Percentiles rank a stretch among this genome's conserved stretches.
Evolutionary conservation across 139 green algal genomes (phyloP).

Genomic region (Tetradesmus obliquus): DNA sequence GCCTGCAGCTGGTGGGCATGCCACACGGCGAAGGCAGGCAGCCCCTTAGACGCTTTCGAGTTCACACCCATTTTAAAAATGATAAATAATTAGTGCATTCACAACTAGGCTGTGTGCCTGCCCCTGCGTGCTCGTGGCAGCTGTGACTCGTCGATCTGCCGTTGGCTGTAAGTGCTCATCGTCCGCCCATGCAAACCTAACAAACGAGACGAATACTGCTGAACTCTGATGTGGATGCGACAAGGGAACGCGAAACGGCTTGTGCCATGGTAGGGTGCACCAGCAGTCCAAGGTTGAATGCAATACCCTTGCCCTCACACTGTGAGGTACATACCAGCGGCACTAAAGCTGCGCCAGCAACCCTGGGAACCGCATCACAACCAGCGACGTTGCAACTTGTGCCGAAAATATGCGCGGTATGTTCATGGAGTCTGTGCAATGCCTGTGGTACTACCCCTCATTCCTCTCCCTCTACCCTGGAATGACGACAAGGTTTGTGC

Average conservation of each 20-base stretch:
- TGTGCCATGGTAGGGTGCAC: neutral
- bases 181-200: too few relatives aligned
- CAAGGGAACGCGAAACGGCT: neutral
- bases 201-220: too few relatives aligned
- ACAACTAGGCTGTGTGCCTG: neutral
- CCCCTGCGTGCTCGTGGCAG: neutral
- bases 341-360: too few relatives aligned
- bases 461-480: too few relatives aligned
- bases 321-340: too few relatives aligned
- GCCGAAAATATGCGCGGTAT: too few relatives aligned
- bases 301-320: neutral
- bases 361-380: too few relatives aligned
- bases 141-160: neutral
- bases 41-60: neutral
- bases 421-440: too few relatives aligned
- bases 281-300: neutral
- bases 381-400: too few relatives aligned
- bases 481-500: too few relatives aligned
- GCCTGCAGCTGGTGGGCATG: slow-evolving; percentile 3
- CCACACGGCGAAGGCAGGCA: neutral
- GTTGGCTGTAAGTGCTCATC: too few relatives aligned
- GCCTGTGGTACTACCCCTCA: too few relatives aligned
- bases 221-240: neutral
- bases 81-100: neutral
- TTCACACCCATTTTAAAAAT: neutral